Base-by-base conservation (phyloP, 352 stramenopile genomes). In the Albugo candida region DNA sequence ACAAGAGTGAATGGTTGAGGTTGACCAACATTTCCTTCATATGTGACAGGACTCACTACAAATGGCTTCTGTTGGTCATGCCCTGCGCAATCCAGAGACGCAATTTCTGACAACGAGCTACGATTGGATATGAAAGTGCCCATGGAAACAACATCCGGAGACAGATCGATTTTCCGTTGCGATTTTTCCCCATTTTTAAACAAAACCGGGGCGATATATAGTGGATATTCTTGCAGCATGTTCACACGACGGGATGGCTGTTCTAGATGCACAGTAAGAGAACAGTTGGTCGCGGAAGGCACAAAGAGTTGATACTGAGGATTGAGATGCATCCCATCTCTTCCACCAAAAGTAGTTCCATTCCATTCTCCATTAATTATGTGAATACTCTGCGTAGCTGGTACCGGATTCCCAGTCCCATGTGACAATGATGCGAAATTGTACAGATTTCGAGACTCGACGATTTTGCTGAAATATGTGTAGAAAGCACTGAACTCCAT, bases 51-150 rank as follows among this genome's bases (percentile, higher is more conserved):
- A n/a, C 76, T 75, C 16, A 83, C 61, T 4, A 79, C 67, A 45
- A 73, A 81, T 5, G 67, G 68, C 11, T 16, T 14, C 13, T 51
- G 45, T 31, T 27, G 42, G 10, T 51, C 20, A 10, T n/a, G 47
- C 0, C 12, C 48, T 31, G 47, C 20, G 18, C 54, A 31, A 11
- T 36, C 27, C 49, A 70, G 63, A 17, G 83, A 67, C 27, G 55
- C 51, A 8, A 69, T 52, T 31, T 82, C 67, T 11, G 86, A 36
- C 41, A 86, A 37, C 24, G 67, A 85, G 46, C 76, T 86, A 36
- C 76, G 73, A 58, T 80, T 89, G 24, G 76, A 89, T 44, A 89
- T 85, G 51, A 89, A 89, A 11, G 74, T 89, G 31, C 77, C 77
- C 4, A 67, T 87, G 41, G 74, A 67, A 19, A 89, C 56, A 11